Evolutionary conservation across 805 yeast species (phyloP), one percentile per base, ranked within the genome.

Genomic region (Starmera caribaea): DNA sequence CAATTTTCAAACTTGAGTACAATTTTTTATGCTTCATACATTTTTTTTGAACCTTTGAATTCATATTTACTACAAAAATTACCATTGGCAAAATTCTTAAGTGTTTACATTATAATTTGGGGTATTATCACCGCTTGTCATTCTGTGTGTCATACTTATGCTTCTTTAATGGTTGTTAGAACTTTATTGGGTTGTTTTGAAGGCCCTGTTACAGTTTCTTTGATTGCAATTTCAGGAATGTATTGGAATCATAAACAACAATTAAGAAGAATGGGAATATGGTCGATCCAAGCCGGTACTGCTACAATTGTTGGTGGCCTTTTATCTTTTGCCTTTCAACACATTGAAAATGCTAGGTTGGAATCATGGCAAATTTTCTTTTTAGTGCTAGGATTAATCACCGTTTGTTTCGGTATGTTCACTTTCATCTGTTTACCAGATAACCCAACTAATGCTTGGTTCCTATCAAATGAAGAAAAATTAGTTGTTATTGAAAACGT

Each of bases 351-450:
- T 13, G 56, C 62, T 12, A 30, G 15, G 11, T 62, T 74, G 35
- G 45, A 61, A 16, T 67, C 78, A 13, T 76, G 81, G 81, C 79
- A 74, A 53, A 73, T 75, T 31, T 62, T 74, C 54, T 76, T 74
- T 51, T 50, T 76, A 29, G 66, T 74, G 3, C 68, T 76, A 49
- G 83, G 83, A 3, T 37, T 69, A 4, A 45, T 73, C 11, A 76
- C 81, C 3, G 54, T 73, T 3, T 35, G 59, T 1, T 73, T 72
- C 54, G 81, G 79, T 3, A 29, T 69, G 1, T 30, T 65, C 3
- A 62, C 71, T 4, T 55, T 60, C 30, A 45, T 69, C 17, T 54
- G 56, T 30, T 54, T 75, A 38, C 83, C 83, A 1, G 72, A 74
- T 46, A 73, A 68, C 44, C 73, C 63, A n/a, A 49, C 55, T 8